Base-by-base conservation (phyloP, 768 basidiomycete species). In the Amanita phalloides region DNA sequence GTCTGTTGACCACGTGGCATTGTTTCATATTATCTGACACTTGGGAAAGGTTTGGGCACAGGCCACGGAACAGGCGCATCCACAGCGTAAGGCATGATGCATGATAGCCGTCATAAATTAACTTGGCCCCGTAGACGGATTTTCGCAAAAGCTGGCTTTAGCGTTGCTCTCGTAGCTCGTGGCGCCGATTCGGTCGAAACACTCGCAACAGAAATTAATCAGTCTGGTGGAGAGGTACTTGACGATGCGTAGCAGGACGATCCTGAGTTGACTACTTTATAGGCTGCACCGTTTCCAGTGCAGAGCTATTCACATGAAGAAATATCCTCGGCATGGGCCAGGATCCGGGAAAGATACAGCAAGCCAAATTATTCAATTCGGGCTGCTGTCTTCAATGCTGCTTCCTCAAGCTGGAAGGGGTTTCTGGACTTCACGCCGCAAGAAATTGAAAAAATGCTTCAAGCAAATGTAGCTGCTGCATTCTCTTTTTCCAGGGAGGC, bases 371-470 rank as follows among this genome's bases (percentile, higher is more conserved):
- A 73, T 54, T 68, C 68, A 26, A 71, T 86, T 35, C 77, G 77
- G 9, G 81, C 72, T 2, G 83, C 83, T 1, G 58, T 88, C 9
- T 88, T 77, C 67, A 88, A 88, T 58, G 75, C 70, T 3, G 82
- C 71, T 0, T 62, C 73, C 32, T 73, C 73, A 2, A 63, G 79
- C 9, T 85, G 78, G 74, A 85, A 84, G 64, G 73, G 75, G 1
- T 88, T 87, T 71, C 65, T 88, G 25, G 72, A 83, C 9, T 60
- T 84, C 21, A 81, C 77, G 0, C 74, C 78, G 1, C 69, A 77
- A 46, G 82, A 86, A 33, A 59, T 85, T n/a, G 71, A 75, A 49
- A 62, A 70, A 21, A 68, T 70, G 20, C 61, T 79, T 10, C 71
- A 83, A 48, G 66, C 68, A 23, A 83, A 78, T 49, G 67, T 83